These are phyloP conservation scores for Daldinia concentrica DNA, from an alignment of 495 filamentous ascomycete species.

Conservation along the genomic window DNA sequence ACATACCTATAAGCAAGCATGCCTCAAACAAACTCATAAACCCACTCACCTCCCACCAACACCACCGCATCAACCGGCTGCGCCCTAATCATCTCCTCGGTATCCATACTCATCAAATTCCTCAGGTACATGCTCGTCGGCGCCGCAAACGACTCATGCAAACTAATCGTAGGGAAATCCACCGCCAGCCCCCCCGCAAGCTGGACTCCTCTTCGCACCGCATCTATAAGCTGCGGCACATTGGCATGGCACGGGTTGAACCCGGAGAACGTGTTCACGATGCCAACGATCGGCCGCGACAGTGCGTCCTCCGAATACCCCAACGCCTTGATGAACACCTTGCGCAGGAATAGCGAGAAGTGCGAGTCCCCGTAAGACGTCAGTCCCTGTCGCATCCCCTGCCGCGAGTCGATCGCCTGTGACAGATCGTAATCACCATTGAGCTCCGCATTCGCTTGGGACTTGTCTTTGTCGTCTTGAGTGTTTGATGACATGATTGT, in stretches of 20 bases:
- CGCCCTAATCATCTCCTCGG: conserved; percentile 74
- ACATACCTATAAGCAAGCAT: neutral
- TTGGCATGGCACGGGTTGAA: conserved; percentile 78
- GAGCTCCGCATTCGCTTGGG: neutral
- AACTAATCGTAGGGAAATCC: conserved; percentile 73
- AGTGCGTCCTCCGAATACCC: conserved; percentile 74
- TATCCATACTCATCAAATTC: conserved; percentile 78
- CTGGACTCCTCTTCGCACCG: conserved; percentile 69
- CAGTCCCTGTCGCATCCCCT: conserved; percentile 67
- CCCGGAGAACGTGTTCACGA: conserved; percentile 71
- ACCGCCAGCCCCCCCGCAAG: conserved; percentile 68
- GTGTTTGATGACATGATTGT: neutral
- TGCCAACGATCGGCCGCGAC: conserved; percentile 69
- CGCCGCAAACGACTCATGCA: conserved; percentile 69
- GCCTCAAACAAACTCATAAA: neutral
- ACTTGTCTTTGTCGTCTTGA: conserved; percentile 3
- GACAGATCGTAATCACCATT: conserved; percentile 63
- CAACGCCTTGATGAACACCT: conserved; percentile 75
- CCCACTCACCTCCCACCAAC: conserved; percentile 66
- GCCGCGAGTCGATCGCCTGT: conserved; percentile 54
- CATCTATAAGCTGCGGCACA: conserved; percentile 72
- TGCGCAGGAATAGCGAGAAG: conserved; percentile 74
- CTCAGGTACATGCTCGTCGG: conserved; percentile 75
- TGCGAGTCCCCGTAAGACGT: conserved; percentile 75
- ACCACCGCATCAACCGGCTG: conserved; percentile 72